Base-by-base conservation (phyloP, 2,329 filamentous ascomycete species). In the Tricladium varicosporioides region DNA sequence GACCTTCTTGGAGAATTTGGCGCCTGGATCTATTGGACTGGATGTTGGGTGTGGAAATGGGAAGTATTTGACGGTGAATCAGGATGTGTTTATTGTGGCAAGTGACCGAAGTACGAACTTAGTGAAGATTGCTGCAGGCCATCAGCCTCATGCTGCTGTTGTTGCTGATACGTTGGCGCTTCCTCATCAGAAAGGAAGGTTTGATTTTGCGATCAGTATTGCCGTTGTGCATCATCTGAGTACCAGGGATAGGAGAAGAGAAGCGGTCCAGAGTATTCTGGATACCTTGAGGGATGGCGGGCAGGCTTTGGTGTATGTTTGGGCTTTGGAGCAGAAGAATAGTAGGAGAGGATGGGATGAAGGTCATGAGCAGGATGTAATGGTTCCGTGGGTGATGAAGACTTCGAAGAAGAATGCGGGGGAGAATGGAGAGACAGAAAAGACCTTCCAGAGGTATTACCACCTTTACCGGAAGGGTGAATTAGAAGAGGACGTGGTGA, bases 11-110 rank as follows among this genome's bases (percentile, higher is more conserved):
- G 75, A 78, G 50, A 76, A 77, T 32, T 82, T 89, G 48, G 70
- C 79, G 0, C 75, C 85, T 11, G 93, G 92, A 22, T 82, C 89
- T 50, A 75, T 97, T 55, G 94, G 94, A 9, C 80, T 96, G 32
- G 94, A 99, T 73, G 80, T 97, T 56, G 94, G 94, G 59, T 97
- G 94, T 74, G 94, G 94, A 58, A 99, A 99, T 75, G 94, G 94
- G 65, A 97, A 97, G 78, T 97, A 97, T 72, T 78, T 97, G 59
- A 78, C 82, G 59, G 88, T 96, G 56, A 95, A 95, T 74, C 80
- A 79, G 18, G 75, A 83, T 65, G 75, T 96, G 49, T 92, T 89
- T 75, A 87, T 97, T 53, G 72, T 97, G 58, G 93, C 86, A 56
- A 93, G 88, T 55, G 94, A 97, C 76, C 84, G 91, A 77, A 95